Evolutionary conservation across 108 stramenopile genomes (phyloP), one percentile per base, ranked within the genome.

Genomic region (Fragilaria crotonensis): DNA sequence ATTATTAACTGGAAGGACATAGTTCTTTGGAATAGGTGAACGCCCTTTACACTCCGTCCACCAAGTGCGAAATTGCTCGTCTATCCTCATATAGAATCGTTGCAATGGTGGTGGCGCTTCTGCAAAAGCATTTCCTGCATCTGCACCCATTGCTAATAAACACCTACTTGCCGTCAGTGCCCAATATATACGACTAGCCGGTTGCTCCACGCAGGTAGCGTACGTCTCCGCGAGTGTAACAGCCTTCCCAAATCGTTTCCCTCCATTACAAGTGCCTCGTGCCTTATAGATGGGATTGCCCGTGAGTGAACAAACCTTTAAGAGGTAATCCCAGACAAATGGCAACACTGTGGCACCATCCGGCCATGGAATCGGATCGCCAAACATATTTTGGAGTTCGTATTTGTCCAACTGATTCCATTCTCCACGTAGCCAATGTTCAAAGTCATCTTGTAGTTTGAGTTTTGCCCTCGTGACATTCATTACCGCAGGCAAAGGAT

Each of bases 121-220:
- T 28, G 62, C 68, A 41, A 67, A 72, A 11, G n/a, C n/a, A n/a
- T n/a, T n/a, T n/a, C n/a, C n/a, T n/a, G n/a, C n/a, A n/a, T n/a
- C n/a, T n/a, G n/a, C n/a, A n/a, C n/a, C n/a, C n/a, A n/a, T n/a
- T n/a, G n/a, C n/a, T n/a, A n/a, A n/a, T n/a, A n/a, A n/a, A 68
- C 76, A n/a, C n/a, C n/a, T n/a, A n/a, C n/a, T n/a, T n/a, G 74
- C 67, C 17, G 74, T 30, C 14, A 63, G 3, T 0, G 78, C 70
- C 30, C 45, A 74, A 25, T 66, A 66, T 3, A 74, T 23, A 5
- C 68, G 46, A 5, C 61, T 30, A 23, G 59, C 28, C 4, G 67
- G 64, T 45, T 68, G 67, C 48, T 77, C 63, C n/a, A n/a, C n/a
- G n/a, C n/a, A n/a, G n/a, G n/a, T n/a, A n/a, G n/a, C n/a, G n/a